These are phyloP conservation scores for Cerioporus squamosus DNA, from an alignment of 1,284 basidiomycete genomes.

Conservation along the genomic window DNA sequence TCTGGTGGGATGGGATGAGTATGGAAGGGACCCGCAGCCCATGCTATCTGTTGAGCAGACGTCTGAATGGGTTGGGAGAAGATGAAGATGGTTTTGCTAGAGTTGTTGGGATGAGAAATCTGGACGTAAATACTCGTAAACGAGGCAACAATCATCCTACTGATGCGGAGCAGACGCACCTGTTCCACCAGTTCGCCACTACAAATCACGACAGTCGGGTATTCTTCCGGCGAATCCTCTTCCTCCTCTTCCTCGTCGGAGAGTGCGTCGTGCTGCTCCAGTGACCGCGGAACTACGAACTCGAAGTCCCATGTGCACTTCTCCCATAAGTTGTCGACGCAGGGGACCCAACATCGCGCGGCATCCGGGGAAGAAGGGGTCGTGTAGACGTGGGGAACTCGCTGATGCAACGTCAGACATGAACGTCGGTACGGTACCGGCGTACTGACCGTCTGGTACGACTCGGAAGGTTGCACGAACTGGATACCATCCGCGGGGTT, in stretches of 20 bases:
- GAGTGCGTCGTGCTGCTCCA: conserved; percentile 69
- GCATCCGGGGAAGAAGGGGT: conserved; percentile 88
- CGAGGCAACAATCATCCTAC: not conserved
- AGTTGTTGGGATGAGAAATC: conserved; percentile 94
- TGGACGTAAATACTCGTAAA: conserved; percentile 33
- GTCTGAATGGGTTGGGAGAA: conserved; percentile 90
- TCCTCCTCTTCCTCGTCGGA: conserved; percentile 55
- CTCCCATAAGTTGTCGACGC: conserved; percentile 95
- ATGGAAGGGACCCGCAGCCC: conserved; percentile 95
- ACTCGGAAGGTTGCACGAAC: conserved; percentile 81
- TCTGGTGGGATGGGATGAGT: conserved; percentile 75
- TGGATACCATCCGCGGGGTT: conserved; percentile 88
- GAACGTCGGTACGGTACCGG: conserved; percentile 1
- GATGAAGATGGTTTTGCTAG: conserved; percentile 93
- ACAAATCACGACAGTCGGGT: conserved; percentile 86
- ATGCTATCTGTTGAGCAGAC: conserved; percentile 94
- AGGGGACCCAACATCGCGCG: conserved; percentile 97
- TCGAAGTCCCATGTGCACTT: conserved; percentile 99
- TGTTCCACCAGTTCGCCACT: conserved; percentile 95
- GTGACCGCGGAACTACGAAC: conserved; percentile 88
- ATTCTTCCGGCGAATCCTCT: conserved; percentile 47
- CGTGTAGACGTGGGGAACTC: conserved; percentile 92
- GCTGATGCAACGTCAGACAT: conserved; percentile 49
- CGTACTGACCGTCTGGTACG: conserved; percentile 80
- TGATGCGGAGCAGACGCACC: conserved; percentile 47